Evolutionary conservation across 2,329 filamentous ascomycete species (phyloP), one percentile per base, ranked within the genome.

Genomic region (Fusarium xyrophilum): DNA sequence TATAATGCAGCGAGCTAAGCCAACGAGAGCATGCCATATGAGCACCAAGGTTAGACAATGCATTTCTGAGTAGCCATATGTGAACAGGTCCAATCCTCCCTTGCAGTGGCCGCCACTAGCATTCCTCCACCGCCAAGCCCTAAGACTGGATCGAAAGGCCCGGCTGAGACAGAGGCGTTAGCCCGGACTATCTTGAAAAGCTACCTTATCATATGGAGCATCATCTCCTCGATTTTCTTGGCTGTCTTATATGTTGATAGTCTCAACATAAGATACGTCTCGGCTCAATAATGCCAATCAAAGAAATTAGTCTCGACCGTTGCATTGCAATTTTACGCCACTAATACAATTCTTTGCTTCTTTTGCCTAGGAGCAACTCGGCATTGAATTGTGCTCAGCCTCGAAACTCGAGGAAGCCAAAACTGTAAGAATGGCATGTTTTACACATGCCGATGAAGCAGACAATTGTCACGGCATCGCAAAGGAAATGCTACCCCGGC

Each of bases 361-460:
- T 3, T 48, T 19, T 11, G 2, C 9, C 4, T 7, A 15, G 12
- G n/a, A 12, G 9, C 7, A 19, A 8, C 8, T 25, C 2, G 6
- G 6, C 6, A 33, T 10, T 12, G 5, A 4, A 14, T 11, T n/a
- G 14, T 25, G 21, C 13, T 10, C 5, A 48, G 4, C 6, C 5
- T 47, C 12, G 3, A 2, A 17, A 25, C 6, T 7, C 13, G 12
- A 21, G 19, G 21, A 11, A 14, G 8, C 14, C 7, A 7, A 32
- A 2, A 23, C 14, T 7, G 12, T 3, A 11, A 7, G 7, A 32
- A 5, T 23, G 30, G 6, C 2, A 10, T 14, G 9, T 19, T 6
- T 23, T 8, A 48, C 15, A 13, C 1, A 36, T 46, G 25, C 59
- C 61, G 0, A 63, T 63, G 61, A 63, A 39, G 12, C 61, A 64